Evolutionary conservation across 352 stramenopile genomes (phyloP), one percentile per base, ranked within the genome.

Genomic region (Phytophthora quininea): DNA sequence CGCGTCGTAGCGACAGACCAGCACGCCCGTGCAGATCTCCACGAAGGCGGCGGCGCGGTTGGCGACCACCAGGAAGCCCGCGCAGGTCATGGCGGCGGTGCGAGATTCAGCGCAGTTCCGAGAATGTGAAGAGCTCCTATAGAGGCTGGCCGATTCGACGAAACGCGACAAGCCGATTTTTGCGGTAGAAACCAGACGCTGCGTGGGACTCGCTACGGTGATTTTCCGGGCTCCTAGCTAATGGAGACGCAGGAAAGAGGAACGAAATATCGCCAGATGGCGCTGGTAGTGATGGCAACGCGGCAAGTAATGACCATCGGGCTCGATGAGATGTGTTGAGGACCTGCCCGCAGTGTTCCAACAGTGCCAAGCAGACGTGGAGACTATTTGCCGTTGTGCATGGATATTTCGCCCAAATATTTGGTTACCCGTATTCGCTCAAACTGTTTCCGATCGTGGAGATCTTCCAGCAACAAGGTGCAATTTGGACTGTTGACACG

Each of bases 41-140:
- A 88, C 85, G 56, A 82, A 88, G 53, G 84, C 81, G 8, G 78
- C 60, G 40, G 63, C 67, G 49, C 68, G 79, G 73, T 83, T 86
- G 58, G 76, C 77, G n/a, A 88, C 67, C 51, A 90, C 71, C 57
- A 93, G 71, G 58, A 83, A 90, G 11, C 85, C 85, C 6, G 82
- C 85, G 62, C 83, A 88, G 0, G 82, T 80, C 85, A 93, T 93
- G 61, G 15, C 53, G 32, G 55, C 29, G 31, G 19, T 15, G 60
- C 2, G 33, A 62, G 15, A 49, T 61, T 61, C 40, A 32, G 19
- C 50, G 10, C 12, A 35, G 31, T 9, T 64, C 31, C 33, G 52
- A 2, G 24, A 27, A 43, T 43, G n/a, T 54, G 38, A 19, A 57
- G 51, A 61, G 40, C 40, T 27, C 15, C 6, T 8, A 47, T 15